Conservation (phyloP, 2,329 filamentous ascomycete genomes). For the Madurella fahalii region DNA sequence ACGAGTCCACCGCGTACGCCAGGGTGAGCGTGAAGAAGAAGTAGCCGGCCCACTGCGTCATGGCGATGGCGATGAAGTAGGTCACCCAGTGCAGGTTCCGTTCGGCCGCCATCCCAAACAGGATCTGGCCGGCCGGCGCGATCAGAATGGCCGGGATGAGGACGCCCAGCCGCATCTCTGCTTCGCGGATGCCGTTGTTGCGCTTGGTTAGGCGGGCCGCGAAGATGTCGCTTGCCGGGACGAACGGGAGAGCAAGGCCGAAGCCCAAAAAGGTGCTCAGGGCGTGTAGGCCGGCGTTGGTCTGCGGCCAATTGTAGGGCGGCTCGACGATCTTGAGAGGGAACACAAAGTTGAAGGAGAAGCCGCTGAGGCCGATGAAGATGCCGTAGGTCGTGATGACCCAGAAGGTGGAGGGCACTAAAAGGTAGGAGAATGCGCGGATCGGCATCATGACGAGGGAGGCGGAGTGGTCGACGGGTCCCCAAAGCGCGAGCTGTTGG, state of each 20-base stretch:
- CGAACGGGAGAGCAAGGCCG: slow-evolving; percentile 41
- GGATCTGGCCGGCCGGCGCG: slow-evolving; percentile 39
- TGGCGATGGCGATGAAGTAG: slow-evolving; percentile 48
- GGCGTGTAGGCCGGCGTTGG: slow-evolving; percentile 43
- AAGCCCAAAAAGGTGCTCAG: slow-evolving; percentile 36
- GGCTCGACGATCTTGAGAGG: slow-evolving; percentile 42
- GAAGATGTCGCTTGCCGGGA: slow-evolving; percentile 39
- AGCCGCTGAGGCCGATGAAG: slow-evolving; percentile 46
- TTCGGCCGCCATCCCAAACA: slow-evolving; percentile 40
- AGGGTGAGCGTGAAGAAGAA: slow-evolving; percentile 57
- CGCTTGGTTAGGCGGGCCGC: slow-evolving; percentile 41
- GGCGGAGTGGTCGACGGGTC: slow-evolving; percentile 37
- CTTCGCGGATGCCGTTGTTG: slow-evolving; percentile 45
- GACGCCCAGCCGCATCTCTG: slow-evolving; percentile 44
- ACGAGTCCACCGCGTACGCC: slow-evolving; percentile 58
- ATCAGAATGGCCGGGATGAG: slow-evolving; percentile 37
- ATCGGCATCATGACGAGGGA: slow-evolving; percentile 42
- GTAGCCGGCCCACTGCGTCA: slow-evolving; percentile 47
- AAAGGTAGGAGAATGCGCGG: slow-evolving; percentile 44
- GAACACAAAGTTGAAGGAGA: slow-evolving; percentile 49
- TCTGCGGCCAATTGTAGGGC: slow-evolving; percentile 44
- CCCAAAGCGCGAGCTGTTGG: slow-evolving; percentile 41
- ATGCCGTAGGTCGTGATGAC: slow-evolving; percentile 45
- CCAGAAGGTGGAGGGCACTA: slow-evolving; percentile 47
- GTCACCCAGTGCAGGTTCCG: slow-evolving; percentile 40